A percentile compares a stretch with the other conserved stretches of the same genome.
These are phyloP conservation scores for Petunia axillaris DNA, from an alignment of 257 asterid species.

Conservation along the genomic window DNA sequence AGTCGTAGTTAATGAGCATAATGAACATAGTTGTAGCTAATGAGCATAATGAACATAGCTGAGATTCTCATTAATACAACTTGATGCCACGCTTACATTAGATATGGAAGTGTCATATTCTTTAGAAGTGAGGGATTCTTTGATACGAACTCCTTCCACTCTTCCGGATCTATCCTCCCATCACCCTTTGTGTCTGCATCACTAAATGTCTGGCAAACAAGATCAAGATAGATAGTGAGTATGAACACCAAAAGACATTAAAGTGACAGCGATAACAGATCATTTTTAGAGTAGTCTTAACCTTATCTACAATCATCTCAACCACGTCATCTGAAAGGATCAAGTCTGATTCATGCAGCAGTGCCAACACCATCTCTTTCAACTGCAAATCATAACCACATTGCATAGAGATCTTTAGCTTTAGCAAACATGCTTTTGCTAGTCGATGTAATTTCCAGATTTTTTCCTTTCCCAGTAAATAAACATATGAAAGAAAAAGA, in stretches of 20 bases:
- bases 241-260: slow-evolving; percentile 12
- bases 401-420: neutral
- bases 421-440: neutral
- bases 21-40: neutral
- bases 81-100: slow-evolving; percentile 53
- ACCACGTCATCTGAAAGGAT: slow-evolving; percentile 72
- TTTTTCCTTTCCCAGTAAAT: neutral
- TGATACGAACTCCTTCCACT: slow-evolving; percentile 79
- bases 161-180: slow-evolving; percentile 85
- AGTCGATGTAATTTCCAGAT: neutral
- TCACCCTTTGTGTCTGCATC: slow-evolving; percentile 81
- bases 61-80: neutral
- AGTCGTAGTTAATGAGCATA: neutral
- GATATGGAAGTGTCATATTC: slow-evolving; percentile 91
- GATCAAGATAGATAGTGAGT: neutral
- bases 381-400: slow-evolving; percentile 46
- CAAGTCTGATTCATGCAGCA: slow-evolving; percentile 84
- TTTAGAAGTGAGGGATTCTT: slow-evolving; percentile 79
- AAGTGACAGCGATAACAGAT: neutral
- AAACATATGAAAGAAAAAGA: neutral
- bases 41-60: neutral
- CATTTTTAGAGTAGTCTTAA: slow-evolving; percentile 24
- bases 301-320: slow-evolving; percentile 80
- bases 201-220: slow-evolving; percentile 54
- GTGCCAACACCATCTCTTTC: slow-evolving; percentile 91